phyloP scores from a whole-genome alignment of 2,329 filamentous ascomycete genomes.

The Verticillium nonalfalfae region DNA sequence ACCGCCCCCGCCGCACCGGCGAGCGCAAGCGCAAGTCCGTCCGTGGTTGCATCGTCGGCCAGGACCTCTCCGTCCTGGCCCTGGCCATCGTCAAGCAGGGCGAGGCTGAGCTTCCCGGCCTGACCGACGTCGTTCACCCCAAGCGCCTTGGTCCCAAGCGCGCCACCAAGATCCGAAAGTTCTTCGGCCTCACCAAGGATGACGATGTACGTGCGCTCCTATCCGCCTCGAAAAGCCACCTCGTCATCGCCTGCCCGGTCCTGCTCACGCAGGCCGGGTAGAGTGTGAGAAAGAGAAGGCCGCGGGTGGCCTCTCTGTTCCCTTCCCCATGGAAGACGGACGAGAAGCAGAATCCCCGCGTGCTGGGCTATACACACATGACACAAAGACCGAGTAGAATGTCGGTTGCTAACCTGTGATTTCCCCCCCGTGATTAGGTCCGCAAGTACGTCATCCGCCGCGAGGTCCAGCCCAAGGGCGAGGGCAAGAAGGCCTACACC shows the following conservation, averaged over 20 bases:
- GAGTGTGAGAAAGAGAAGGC: constrained; percentile 47
- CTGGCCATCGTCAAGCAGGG: constrained; percentile 98
- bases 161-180: constrained; percentile 98
- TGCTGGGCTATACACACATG: constrained; percentile 4
- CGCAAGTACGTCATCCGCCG: constrained; percentile 99
- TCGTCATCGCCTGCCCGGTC: constrained; percentile 66
- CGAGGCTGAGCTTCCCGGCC: constrained; percentile 85
- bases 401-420: constrained; percentile 23
- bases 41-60: constrained; percentile 96
- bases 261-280: constrained; percentile 45
- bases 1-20: constrained; percentile 93
- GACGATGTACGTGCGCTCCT: constrained; percentile 82
- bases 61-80: constrained; percentile 91
- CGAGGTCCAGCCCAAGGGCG: constrained; percentile 93
- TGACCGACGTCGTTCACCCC: constrained; percentile 97
- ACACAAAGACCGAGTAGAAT: constrained; percentile 4
- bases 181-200: constrained; percentile 99
- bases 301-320: neutral
- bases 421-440: constrained; percentile 51
- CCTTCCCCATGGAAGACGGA: neutral
- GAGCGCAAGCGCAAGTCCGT: constrained; percentile 99
- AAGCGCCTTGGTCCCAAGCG: constrained; percentile 99
- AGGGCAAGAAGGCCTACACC: constrained; percentile 98
- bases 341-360: neutral
- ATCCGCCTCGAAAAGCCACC: constrained; percentile 40